Percentiles rank a stretch among this genome's conserved stretches.
Conservation (phyloP, 2,329 filamentous ascomycete genomes). For the Fusarium virguliforme region DNA sequence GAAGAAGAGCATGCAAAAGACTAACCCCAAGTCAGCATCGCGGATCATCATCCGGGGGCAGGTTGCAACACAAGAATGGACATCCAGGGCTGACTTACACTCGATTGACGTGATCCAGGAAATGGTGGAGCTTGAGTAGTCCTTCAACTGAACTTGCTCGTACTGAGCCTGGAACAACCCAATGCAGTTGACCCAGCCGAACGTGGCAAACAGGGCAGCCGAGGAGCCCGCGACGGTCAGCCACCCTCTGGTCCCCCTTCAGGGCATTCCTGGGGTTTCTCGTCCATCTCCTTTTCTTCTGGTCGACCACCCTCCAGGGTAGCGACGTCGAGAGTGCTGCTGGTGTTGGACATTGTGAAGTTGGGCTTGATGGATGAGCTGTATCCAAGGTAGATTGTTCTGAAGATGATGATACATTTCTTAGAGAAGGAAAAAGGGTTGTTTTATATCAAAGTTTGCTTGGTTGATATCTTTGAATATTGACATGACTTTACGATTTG, state of each 20-base stretch:
- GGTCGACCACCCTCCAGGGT: slow-evolving; percentile 33
- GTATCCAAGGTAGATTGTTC: neutral
- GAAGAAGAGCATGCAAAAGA: slow-evolving; percentile 55
- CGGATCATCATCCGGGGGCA: neutral
- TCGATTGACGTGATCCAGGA: slow-evolving; percentile 68
- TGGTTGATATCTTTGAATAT: neutral
- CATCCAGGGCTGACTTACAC: slow-evolving; percentile 32
- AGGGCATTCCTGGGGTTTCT: slow-evolving; percentile 6
- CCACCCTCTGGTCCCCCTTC: slow-evolving; percentile 38
- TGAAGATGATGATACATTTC: neutral
- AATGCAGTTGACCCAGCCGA: slow-evolving; percentile 51
- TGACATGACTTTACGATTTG: neutral
- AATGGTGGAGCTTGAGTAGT: slow-evolving; percentile 62
- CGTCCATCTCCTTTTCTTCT: neutral
- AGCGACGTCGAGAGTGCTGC: slow-evolving; percentile 23
- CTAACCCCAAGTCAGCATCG: slow-evolving; percentile 18
- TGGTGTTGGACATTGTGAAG: slow-evolving; percentile 18
- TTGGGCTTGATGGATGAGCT: neutral
- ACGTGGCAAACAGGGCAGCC: slow-evolving; percentile 44
- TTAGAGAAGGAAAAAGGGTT: neutral
- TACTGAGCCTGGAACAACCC: slow-evolving; percentile 70
- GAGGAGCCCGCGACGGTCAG: slow-evolving; percentile 41
- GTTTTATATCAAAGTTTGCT: neutral
- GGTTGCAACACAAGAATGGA: neutral
- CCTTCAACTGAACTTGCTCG: slow-evolving; percentile 59